A percentile compares a stretch with the other conserved stretches of the same genome.
Conservation (phyloP, 768 basidiomycete genomes). For the Galerina sulciceps region DNA sequence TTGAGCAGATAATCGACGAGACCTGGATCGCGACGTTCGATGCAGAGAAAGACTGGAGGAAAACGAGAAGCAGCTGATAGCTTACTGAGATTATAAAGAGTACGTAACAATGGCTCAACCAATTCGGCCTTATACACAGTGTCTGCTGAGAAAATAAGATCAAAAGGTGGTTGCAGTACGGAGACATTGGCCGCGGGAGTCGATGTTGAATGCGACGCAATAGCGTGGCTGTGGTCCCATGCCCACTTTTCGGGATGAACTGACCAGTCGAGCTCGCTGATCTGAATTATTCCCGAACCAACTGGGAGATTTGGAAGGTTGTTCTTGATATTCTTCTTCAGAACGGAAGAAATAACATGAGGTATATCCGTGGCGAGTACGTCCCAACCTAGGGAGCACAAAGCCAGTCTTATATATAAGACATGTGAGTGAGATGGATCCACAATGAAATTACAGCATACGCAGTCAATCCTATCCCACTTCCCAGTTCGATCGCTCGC, state of each 20-base stretch:
- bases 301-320: constrained; percentile 43
- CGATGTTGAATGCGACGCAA: constrained; percentile 32
- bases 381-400: constrained; percentile 73
- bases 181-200: constrained; percentile 17
- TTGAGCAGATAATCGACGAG: constrained; percentile 63
- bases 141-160: constrained; percentile 83
- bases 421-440: constrained; percentile 10
- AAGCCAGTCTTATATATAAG: constrained; percentile 52
- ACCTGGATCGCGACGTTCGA: constrained; percentile 78
- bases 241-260: constrained; percentile 56
- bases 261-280: constrained; percentile 75
- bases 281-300: constrained; percentile 52
- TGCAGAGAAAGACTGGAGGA: constrained; percentile 62
- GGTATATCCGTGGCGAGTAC: constrained; percentile 78
- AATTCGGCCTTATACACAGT: constrained; percentile 74
- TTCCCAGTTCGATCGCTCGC: constrained; percentile 76
- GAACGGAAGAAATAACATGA: constrained; percentile 65
- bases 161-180: constrained; percentile 59
- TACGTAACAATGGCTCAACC: constrained; percentile 69
- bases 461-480: constrained; percentile 82
- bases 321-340: constrained; percentile 60
- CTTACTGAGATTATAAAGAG: constrained; percentile 58
- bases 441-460: constrained; percentile 38
- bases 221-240: constrained; percentile 49
- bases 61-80: constrained; percentile 38